These are phyloP conservation scores for Phytophthora fragariaefolia DNA, from an alignment of 352 stramenopile genomes.

Conservation along the genomic window DNA sequence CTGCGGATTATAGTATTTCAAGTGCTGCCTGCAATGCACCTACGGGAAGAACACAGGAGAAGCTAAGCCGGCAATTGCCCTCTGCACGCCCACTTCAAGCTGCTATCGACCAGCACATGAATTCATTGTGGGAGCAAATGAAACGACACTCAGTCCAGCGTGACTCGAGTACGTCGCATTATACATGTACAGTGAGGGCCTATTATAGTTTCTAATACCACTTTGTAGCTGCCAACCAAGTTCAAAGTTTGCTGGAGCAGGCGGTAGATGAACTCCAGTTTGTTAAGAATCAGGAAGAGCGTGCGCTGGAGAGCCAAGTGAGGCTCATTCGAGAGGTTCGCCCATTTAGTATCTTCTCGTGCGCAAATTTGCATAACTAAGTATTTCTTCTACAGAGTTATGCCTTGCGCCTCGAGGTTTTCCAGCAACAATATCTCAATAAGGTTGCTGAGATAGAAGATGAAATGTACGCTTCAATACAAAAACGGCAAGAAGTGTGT, in stretches of 20 bases:
- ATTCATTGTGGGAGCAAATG: conserved; percentile 55
- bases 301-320: conserved; percentile 50
- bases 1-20: conserved; percentile 2
- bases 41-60: background rate
- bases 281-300: conserved; percentile 60
- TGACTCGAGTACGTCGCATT: conserved; percentile 46
- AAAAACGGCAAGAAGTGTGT: conserved; percentile 48
- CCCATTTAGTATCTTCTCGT: background rate
- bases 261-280: conserved; percentile 65
- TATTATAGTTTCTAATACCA: no score
- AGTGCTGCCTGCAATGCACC: conserved; percentile 17
- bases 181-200: no score
- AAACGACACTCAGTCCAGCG: conserved; percentile 50
- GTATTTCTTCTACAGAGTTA: conserved; percentile 43
- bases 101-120: conserved; percentile 57
- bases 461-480: conserved; percentile 56
- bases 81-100: conserved; percentile 26
- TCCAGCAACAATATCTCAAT: conserved; percentile 67
- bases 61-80: background rate
- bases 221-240: conserved; percentile 45
- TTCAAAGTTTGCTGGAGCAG: conserved; percentile 52
- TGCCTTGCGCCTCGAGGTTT: conserved; percentile 57
- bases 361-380: background rate
- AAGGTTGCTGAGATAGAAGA: conserved; percentile 63
- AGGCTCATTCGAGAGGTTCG: conserved; percentile 59